Conservation (phyloP, 1,284 basidiomycete species). For the Peniophora sp. region DNA sequence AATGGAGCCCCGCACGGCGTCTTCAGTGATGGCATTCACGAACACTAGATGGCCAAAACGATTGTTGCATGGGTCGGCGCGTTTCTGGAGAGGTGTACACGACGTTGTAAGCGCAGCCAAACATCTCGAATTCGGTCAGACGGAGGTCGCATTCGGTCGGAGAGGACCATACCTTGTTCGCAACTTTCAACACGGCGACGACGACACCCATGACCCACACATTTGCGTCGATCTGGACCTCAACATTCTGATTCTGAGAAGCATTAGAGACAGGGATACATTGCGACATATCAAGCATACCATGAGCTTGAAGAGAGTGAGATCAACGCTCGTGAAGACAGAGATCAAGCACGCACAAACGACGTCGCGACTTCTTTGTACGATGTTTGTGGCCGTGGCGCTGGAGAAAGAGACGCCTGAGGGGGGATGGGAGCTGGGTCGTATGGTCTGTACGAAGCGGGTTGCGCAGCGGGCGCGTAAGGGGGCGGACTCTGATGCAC, state of each 20-base stretch:
- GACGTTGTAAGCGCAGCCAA: background rate
- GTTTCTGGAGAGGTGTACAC: background rate
- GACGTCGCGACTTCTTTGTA: too few relatives aligned
- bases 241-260: conserved; percentile 30
- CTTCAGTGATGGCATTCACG: too few relatives aligned
- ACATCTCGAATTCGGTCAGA: background rate
- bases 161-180: conserved; percentile 9
- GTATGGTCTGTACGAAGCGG: background rate
- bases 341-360: too few relatives aligned
- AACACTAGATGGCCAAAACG: background rate
- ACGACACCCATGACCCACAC: conserved; percentile 24
- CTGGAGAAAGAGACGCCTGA: background rate
- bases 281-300: too few relatives aligned
- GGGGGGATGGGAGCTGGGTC: background rate
- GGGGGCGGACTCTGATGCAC: background rate
- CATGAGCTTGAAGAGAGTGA: too few relatives aligned
- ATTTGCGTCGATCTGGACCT: conserved; percentile 28
- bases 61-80: background rate
- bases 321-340: too few relatives aligned
- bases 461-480: background rate
- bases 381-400: background rate
- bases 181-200: conserved; percentile 11
- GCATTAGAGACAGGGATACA: too few relatives aligned
- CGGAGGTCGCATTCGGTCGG: background rate
- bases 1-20: too few relatives aligned